phyloP scores from a whole-genome alignment of 2,329 filamentous ascomycete species.

The Nemania diffusa region DNA sequence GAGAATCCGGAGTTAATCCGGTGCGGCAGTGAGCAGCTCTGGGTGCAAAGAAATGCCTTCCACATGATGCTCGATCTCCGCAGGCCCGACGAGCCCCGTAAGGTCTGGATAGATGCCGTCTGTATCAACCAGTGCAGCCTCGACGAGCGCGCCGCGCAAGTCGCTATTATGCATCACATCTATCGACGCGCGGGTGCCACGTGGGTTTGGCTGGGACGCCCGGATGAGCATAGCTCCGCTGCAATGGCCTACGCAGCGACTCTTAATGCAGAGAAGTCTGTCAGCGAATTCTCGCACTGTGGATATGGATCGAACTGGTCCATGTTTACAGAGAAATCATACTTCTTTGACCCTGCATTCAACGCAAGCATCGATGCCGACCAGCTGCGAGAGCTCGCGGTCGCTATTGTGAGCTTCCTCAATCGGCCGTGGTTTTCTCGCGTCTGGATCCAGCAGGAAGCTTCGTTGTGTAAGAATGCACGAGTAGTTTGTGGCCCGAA shows the following conservation, averaged over 20 bases:
- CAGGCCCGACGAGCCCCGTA: conserved; percentile 27
- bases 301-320: conserved; percentile 21
- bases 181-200: conserved; percentile 37
- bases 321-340: conserved; percentile 37
- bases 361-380: background rate
- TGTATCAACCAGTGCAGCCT: conserved; percentile 42
- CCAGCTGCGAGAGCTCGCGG: conserved; percentile 19
- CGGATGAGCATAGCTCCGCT: conserved; percentile 35
- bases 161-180: conserved; percentile 43
- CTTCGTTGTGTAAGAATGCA: conserved; percentile 32
- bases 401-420: conserved; percentile 39
- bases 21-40: conserved; percentile 33
- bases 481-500: conserved; percentile 36
- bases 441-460: conserved; percentile 44
- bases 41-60: conserved; percentile 42
- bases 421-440: conserved; percentile 43
- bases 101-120: conserved; percentile 43
- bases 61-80: conserved; percentile 41
- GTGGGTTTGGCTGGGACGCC: conserved; percentile 40
- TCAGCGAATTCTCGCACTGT: conserved; percentile 31
- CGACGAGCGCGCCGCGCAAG: conserved; percentile 40
- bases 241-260: conserved; percentile 39
- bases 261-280: conserved; percentile 32
- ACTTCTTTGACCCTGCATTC: conserved; percentile 38
- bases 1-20: conserved; percentile 34